Evolutionary conservation across 78 protist genomes (phyloP).

Genomic region (Protostelium mycophagum): DNA sequence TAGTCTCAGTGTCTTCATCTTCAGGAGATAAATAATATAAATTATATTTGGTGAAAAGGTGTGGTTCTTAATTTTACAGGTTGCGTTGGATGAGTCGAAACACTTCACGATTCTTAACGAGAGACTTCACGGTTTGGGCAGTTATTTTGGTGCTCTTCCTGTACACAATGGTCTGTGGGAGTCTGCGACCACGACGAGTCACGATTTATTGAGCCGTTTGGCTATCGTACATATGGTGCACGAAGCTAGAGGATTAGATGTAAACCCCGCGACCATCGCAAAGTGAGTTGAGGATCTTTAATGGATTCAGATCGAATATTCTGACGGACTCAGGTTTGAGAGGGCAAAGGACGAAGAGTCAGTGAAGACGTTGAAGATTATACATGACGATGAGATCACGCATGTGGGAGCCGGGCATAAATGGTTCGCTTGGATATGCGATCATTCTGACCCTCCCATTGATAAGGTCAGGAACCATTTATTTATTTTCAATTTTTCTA

Average conservation of each 20-base stretch:
- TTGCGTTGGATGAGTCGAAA: slow-evolving; percentile 3
- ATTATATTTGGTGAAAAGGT: too few relatives aligned
- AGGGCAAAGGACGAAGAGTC: slow-evolving; percentile 4
- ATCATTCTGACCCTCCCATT: background rate
- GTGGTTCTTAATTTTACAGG: background rate
- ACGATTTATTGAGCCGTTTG: slow-evolving; percentile 20
- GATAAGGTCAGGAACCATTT: background rate
- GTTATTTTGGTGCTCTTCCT: background rate
- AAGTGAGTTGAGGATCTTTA: background rate
- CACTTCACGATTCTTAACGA: slow-evolving; percentile 1
- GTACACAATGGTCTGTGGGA: slow-evolving; percentile 13
- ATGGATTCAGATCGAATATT: background rate
- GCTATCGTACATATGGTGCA: slow-evolving; percentile 44
- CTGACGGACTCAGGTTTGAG: background rate
- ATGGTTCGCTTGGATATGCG: slow-evolving; percentile 11
- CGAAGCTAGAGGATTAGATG: slow-evolving; percentile 39
- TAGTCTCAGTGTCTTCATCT: too few relatives aligned
- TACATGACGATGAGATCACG: slow-evolving; percentile 14
- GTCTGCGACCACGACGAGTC: slow-evolving; percentile 9
- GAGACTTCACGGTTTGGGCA: background rate
- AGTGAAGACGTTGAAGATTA: background rate
- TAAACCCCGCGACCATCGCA: slow-evolving; percentile 7
- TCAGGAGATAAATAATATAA: too few relatives aligned
- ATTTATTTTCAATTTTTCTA: too few relatives aligned
- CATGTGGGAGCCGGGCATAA: slow-evolving; percentile 12